These are phyloP conservation scores for Globisporangium paroecandrum DNA, from an alignment of 352 stramenopile species.

Conservation along the genomic window DNA sequence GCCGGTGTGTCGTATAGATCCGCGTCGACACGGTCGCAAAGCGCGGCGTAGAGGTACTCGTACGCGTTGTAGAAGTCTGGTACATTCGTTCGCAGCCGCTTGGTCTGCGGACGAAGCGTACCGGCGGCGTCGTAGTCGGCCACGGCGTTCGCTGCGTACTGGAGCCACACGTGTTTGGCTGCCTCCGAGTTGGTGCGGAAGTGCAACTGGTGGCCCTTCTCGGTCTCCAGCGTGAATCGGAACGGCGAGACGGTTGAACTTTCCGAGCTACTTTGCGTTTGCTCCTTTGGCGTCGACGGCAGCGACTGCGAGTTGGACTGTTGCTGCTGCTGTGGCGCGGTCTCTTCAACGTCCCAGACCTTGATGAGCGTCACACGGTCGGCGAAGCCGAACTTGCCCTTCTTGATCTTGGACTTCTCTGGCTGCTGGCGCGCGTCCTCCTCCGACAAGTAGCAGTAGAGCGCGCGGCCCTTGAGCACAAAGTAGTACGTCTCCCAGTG, in stretches of 20 bases:
- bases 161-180: slow-evolving; percentile 78
- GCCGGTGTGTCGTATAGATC: slow-evolving; percentile 25
- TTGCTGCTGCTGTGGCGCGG: slow-evolving; percentile 4
- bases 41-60: slow-evolving; percentile 63
- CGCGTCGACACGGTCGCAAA: slow-evolving; percentile 50
- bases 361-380: slow-evolving; percentile 73
- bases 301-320: not conserved
- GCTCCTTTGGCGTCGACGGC: slow-evolving; percentile 6
- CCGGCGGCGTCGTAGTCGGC: slow-evolving; percentile 44
- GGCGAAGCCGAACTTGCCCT: slow-evolving; percentile 83
- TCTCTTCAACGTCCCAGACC: slow-evolving; percentile 73
- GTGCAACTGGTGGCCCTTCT: slow-evolving; percentile 83
- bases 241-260: slow-evolving; percentile 39
- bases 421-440: slow-evolving; percentile 73
- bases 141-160: slow-evolving; percentile 66
- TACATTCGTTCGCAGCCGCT: slow-evolving; percentile 43
- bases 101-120: slow-evolving; percentile 23
- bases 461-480: slow-evolving; percentile 54
- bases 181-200: slow-evolving; percentile 83
- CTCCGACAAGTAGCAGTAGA: slow-evolving; percentile 85
- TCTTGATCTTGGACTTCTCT: slow-evolving; percentile 88
- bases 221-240: slow-evolving; percentile 77
- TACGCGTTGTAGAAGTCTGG: slow-evolving; percentile 76
- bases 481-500: slow-evolving; percentile 90
- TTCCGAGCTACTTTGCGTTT: not conserved